These are phyloP conservation scores for Helicostylum pulchrum DNA, from an alignment of 192 early-diverging fungal species.

Conservation along the genomic window DNA sequence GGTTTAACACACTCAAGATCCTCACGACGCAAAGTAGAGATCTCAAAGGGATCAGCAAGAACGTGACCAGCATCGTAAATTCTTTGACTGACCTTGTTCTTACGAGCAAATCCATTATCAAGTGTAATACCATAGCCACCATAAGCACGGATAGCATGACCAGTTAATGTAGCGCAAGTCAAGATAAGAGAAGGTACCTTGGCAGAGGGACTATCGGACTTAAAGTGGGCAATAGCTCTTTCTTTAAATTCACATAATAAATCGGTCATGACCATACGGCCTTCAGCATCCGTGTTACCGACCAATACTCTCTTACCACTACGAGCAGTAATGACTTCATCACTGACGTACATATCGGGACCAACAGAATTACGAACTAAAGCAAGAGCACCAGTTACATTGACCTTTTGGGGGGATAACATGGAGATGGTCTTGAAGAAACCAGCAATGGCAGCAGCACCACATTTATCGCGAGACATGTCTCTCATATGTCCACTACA, in stretches of 20 bases:
- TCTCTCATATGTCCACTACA: conserved; percentile 74
- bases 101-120: conserved; percentile 74
- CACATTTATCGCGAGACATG: conserved; percentile 91
- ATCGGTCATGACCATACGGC: conserved; percentile 86
- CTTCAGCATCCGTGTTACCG: conserved; percentile 89
- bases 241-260: conserved; percentile 73
- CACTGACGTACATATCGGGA: conserved; percentile 74
- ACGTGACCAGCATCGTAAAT: conserved; percentile 64
- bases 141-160: conserved; percentile 77
- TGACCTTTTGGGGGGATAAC: conserved; percentile 61
- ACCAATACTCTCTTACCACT: conserved; percentile 75
- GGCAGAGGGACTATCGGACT: conserved; percentile 38
- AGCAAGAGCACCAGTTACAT: conserved; percentile 68
- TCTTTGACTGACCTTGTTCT: conserved; percentile 54
- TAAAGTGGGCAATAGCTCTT: conserved; percentile 58
- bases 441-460: conserved; percentile 79
- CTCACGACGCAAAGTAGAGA: conserved; percentile 77
- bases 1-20: conserved; percentile 65
- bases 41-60: conserved; percentile 78
- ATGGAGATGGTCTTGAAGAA: conserved; percentile 71
- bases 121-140: conserved; percentile 73
- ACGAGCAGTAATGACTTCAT: conserved; percentile 78
- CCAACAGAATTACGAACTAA: conserved; percentile 85
- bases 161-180: conserved; percentile 86
- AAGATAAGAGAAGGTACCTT: conserved; percentile 55